Evolutionary conservation across 768 basidiomycete species (phyloP).

Genomic region (Imleria badia): DNA sequence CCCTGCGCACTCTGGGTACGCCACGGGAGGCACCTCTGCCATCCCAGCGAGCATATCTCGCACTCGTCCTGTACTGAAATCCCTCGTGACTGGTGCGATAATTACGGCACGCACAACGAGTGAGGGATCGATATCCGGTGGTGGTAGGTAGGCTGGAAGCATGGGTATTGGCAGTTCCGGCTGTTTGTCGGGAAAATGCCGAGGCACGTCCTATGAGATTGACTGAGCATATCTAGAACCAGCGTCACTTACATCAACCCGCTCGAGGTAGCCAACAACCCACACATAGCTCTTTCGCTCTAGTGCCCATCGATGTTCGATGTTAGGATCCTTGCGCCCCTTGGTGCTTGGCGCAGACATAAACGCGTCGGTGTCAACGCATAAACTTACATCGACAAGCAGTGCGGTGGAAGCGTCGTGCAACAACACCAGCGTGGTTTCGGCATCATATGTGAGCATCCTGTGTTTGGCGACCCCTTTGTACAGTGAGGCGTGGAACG

Average conservation of each 20-base stretch:
- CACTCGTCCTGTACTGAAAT: slow-evolving; percentile 39
- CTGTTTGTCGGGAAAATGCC: slow-evolving; percentile 28
- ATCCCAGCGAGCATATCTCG: slow-evolving; percentile 23
- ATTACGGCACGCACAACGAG: slow-evolving; percentile 57
- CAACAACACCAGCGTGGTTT: slow-evolving; percentile 46
- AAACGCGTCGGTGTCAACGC: slow-evolving; percentile 37
- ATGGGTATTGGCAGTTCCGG: slow-evolving; percentile 40
- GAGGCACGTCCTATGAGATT: slow-evolving; percentile 17
- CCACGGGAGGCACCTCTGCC: slow-evolving; percentile 17
- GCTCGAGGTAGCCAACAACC: slow-evolving; percentile 60
- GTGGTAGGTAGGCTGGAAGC: slow-evolving; percentile 40
- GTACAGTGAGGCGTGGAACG: slow-evolving; percentile 13
- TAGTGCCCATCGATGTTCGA: slow-evolving; percentile 44
- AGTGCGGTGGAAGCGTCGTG: slow-evolving; percentile 51
- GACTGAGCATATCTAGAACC: slow-evolving; percentile 1
- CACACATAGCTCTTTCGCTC: slow-evolving; percentile 53
- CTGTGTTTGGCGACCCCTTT: slow-evolving; percentile 34
- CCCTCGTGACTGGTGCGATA: slow-evolving; percentile 42
- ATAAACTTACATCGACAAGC: slow-evolving; percentile 57
- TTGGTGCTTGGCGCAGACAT: slow-evolving; percentile 11
- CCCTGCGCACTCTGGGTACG: slow-evolving; percentile 21
- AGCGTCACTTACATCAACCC: slow-evolving; percentile 38
- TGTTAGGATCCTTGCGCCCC: slow-evolving; percentile 7
- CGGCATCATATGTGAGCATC: slow-evolving; percentile 55
- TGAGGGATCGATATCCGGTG: slow-evolving; percentile 41